Base-by-base conservation (phyloP, 2,329 filamentous ascomycete species). In the Aspergillus pseudoglaucus region DNA sequence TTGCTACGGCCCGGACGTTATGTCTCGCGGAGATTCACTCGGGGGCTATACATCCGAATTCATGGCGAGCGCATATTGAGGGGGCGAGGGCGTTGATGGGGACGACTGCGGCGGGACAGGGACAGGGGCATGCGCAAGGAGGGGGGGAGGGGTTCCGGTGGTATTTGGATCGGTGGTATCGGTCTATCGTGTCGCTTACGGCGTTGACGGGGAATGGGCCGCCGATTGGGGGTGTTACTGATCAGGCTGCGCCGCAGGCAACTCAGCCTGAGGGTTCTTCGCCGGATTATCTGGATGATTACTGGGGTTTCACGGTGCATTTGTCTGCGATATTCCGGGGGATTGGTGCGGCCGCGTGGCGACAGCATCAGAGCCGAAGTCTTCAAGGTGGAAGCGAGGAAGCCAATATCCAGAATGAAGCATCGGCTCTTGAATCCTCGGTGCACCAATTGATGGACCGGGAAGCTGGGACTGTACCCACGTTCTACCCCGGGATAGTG, bases 11-110 rank as follows among this genome's bases (percentile, higher is more conserved):
- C 8, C 63, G 69, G 18, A 73, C 70, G 2, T 59, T 73, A 4
- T 73, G 68, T 54, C 52, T 72, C 14, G 70, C 68, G 20, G 70
- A 73, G 51, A 69, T 71, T 5, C 67, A 70, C 52, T 69, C 70
- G 0, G 68, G 70, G 1, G 65, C 65, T 12, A 63, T 70, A 37
- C 60, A 70, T 32, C 62, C 64, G 0, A 64, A 68, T 48, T 66
- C 69, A 6, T 73, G 70, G 70, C 61, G 70, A 33, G 67, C 67
- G 12, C 70, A 73, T 56, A 62, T 73, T 30, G 67, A 69, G 42
- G 70, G 70, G 23, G 69, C 70, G 25, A 63, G 62, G 50, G 69
- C 66, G 3, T 54, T 73, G 47, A 64, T 72, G 60, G 56, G 50
- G 32, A 47, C 58, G 2, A 53, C 59, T 2, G 57, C 58, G 9